These are phyloP conservation scores for Lolium perenne DNA, from an alignment of 176 grass and related monocot genomes.

Conservation along the genomic window DNA sequence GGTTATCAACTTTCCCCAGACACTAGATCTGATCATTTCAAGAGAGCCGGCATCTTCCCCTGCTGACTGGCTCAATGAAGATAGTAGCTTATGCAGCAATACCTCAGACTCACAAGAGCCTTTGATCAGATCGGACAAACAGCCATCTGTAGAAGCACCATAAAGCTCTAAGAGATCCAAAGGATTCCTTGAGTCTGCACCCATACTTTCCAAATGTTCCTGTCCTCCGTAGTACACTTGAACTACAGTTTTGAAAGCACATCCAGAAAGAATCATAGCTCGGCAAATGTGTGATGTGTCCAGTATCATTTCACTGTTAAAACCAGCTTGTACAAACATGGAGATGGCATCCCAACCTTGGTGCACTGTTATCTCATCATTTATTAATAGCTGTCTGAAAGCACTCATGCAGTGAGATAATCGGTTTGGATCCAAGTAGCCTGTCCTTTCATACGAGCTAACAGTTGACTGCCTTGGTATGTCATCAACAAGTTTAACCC, in stretches of 20 bases:
- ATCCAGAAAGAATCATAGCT: conserved; percentile 87
- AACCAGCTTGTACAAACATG: conserved; percentile 62
- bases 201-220: conserved; percentile 41
- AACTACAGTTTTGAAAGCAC: conserved; percentile 67
- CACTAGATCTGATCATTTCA: conserved; percentile 71
- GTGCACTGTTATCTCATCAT: conserved; percentile 73
- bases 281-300: conserved; percentile 66
- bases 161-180: conserved; percentile 77
- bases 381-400: conserved; percentile 66
- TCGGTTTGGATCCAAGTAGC: conserved; percentile 43
- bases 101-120: conserved; percentile 45
- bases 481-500: conserved; percentile 77
- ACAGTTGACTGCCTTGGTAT: conserved; percentile 48
- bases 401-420: conserved; percentile 66
- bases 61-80: conserved; percentile 67
- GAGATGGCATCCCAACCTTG: conserved; percentile 82
- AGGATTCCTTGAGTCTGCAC: conserved; percentile 44
- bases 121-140: conserved; percentile 56
- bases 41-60: conserved; percentile 58
- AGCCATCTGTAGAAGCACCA: conserved; percentile 46
- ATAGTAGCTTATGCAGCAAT: conserved; percentile 73
- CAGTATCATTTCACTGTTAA: conserved; percentile 54
- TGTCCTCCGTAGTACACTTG: conserved; percentile 65
- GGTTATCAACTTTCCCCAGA: conserved; percentile 74
- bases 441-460: conserved; percentile 46